Evolutionary conservation across 768 basidiomycete genomes (phyloP), one percentile per base, ranked within the genome.

Genomic region (Mycena crocata): DNA sequence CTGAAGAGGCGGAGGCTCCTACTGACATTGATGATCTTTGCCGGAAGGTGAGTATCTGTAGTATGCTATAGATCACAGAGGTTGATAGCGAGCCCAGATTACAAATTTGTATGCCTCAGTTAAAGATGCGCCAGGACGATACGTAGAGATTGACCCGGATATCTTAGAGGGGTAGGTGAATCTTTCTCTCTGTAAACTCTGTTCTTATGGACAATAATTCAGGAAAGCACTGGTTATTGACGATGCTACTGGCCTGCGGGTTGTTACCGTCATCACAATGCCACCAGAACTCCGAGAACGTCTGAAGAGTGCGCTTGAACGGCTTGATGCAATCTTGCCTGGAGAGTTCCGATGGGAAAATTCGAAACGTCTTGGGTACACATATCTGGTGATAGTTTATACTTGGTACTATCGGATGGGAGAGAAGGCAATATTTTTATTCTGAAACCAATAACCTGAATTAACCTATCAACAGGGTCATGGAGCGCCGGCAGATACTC

Each of bases 361-460:
- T 19, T 58, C 57, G 10, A 23, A 21, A 4, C n/a, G 45, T 26
- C 13, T 19, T 0, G 17, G 23, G 5, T 58, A 58, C 17, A 17
- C 14, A 1, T 58, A 58, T 24, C 6, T n/a, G 8, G 5, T 17
- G 2, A 35, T 14, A 14, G 45, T 19, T 4, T 58, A 58, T 37
- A 58, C 57, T 2, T 58, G 45, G 45, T 58, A 58, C 21, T 44
- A 58, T 17, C n/a, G 57, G n/a, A 58, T 58, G 57, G 31, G 24
- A 2, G 57, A 58, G 24, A 15, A 34, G 28, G 57, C 37, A 13
- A 28, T 35, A 3, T 12, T 32, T 19, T 23, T n/a, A 9, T 24
- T 28, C n/a, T 37, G 8, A 1, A 2, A 6, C 7, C 5, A 26
- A 1, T 6, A 13, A 12, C 4, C 19, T 8, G 5, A 45, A 32